Percentiles rank a stretch among this genome's conserved stretches.
Evolutionary conservation across 805 yeast genomes (phyloP).

Genomic region (Soucietia sequanensis): DNA sequence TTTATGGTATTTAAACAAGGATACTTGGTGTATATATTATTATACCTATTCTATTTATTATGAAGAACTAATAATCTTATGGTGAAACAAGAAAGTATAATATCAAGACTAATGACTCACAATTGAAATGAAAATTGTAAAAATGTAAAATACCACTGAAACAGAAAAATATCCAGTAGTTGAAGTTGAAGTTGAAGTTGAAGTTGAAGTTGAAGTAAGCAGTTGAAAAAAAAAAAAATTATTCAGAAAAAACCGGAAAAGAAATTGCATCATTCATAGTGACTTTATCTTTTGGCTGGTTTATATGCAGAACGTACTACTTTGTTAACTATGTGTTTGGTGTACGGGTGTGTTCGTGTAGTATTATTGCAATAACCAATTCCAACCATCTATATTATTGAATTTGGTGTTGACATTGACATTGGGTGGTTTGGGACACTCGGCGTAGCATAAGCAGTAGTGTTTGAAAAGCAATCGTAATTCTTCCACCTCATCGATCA

Average conservation of each 20-base stretch:
- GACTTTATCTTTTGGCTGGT: too few relatives aligned
- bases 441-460: constrained; percentile 47
- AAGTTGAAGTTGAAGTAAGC: too few relatives aligned
- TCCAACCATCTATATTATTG: constrained; percentile 10
- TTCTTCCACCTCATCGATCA: constrained; percentile 77
- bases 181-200: too few relatives aligned
- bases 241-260: too few relatives aligned
- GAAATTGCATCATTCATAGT: constrained; percentile 2
- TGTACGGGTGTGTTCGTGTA: background rate
- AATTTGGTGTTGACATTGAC: background rate
- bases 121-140: too few relatives aligned
- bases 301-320: background rate
- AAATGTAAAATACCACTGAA: too few relatives aligned
- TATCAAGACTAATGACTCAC: background rate
- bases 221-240: too few relatives aligned
- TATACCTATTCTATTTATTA: too few relatives aligned
- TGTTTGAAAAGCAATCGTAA: constrained; percentile 59
- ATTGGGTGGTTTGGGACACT: constrained; percentile 8
- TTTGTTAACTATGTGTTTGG: background rate
- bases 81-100: background rate
- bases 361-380: constrained; percentile 8
- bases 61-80: background rate
- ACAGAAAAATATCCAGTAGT: too few relatives aligned
- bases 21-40: too few relatives aligned
- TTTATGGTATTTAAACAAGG: too few relatives aligned